phyloP scores from a whole-genome alignment of 768 basidiomycete species.

The Lentinus brumalis region DNA sequence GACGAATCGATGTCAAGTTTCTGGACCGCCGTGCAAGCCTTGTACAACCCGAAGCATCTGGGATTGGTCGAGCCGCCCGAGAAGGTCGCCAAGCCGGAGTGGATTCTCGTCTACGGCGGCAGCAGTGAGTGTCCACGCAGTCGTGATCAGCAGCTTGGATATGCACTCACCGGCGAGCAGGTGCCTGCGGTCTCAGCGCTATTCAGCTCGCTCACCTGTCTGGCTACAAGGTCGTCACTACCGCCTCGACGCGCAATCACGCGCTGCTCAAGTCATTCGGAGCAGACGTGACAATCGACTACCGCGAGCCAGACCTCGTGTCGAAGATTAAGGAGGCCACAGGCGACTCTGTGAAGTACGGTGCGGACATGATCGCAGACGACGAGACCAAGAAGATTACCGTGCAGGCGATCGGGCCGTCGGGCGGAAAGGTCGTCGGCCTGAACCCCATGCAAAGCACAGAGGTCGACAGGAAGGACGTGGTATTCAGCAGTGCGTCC shows the following conservation, averaged over 20 bases:
- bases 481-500: too few relatives aligned
- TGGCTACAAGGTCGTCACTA: constrained; percentile 37
- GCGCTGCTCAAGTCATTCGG: constrained; percentile 41
- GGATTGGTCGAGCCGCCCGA: constrained; percentile 24
- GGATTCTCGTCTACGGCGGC: constrained; percentile 31
- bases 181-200: constrained; percentile 37
- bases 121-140: constrained; percentile 21
- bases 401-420: constrained; percentile 5
- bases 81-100: constrained; percentile 19
- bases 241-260: constrained; percentile 37
- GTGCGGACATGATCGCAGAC: constrained; percentile 22
- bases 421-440: constrained; percentile 10
- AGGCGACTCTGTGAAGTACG: constrained; percentile 18
- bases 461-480: neutral
- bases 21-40: constrained; percentile 26
- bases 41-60: constrained; percentile 26
- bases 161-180: constrained; percentile 18
- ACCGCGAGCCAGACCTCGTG: constrained; percentile 28
- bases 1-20: constrained; percentile 7
- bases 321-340: constrained; percentile 28
- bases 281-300: constrained; percentile 37
- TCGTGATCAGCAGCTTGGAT: neutral
- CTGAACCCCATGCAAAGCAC: neutral
- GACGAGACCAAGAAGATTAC: constrained; percentile 7
- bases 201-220: constrained; percentile 34